Evolutionary conservation across 139 green algal species (phyloP), one percentile per base, ranked within the genome.

Genomic region (Chlamydomonas asymmetrica): DNA sequence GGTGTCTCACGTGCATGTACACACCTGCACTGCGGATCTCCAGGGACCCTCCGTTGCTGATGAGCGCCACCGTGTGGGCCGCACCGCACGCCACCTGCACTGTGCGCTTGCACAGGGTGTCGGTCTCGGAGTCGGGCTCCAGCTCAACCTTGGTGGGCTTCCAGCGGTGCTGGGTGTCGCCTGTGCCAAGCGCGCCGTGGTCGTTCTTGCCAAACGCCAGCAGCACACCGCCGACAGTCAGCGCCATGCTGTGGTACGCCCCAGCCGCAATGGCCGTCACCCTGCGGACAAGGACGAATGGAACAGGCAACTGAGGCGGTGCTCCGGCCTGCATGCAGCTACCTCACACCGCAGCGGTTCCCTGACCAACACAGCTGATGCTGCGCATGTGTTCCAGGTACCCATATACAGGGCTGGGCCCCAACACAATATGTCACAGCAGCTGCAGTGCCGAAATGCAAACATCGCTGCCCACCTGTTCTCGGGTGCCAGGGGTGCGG

Each of bases 261-360:
- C 91, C 92, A 29, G 87, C 86, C 1, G 91, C 85, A 35, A 96
- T 91, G 40, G 88, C 84, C 3, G 91, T 94, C 13, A 96, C 79
- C 43, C 89, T 83, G 41, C 60, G n/a, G n/a, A n/a, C n/a, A n/a
- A n/a, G n/a, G n/a, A n/a, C n/a, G n/a, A n/a, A n/a, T n/a, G n/a
- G n/a, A n/a, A n/a, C n/a, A n/a, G n/a, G n/a, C n/a, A n/a, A n/a
- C n/a, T n/a, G n/a, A n/a, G n/a, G n/a, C n/a, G n/a, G n/a, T n/a
- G n/a, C n/a, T n/a, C n/a, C n/a, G n/a, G n/a, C n/a, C n/a, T n/a
- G n/a, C n/a, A n/a, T n/a, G n/a, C n/a, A n/a, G n/a, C n/a, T n/a
- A n/a, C n/a, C n/a, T n/a, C n/a, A n/a, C n/a, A n/a, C n/a, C n/a
- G n/a, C n/a, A n/a, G n/a, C n/a, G n/a, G n/a, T n/a, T n/a, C n/a